Base-by-base conservation (phyloP, 345 rosid genomes). In the Murraya koenigii region DNA sequence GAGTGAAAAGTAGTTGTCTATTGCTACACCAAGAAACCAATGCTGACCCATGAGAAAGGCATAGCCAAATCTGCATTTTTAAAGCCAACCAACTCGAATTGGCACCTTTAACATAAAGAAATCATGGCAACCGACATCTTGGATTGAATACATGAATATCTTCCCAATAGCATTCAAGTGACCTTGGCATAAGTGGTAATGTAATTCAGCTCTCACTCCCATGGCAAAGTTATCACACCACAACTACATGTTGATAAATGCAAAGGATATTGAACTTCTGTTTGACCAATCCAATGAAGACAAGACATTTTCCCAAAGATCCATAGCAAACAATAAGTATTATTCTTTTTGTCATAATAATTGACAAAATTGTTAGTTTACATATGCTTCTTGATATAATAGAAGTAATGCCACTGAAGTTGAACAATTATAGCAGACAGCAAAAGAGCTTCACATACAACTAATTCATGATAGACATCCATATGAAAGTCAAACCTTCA, bases 11-110 rank as follows among this genome's bases (percentile, higher is more conserved):
- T 87, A 78, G 91, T 84, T 88, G 95, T 89, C 88, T 92, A 93
- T 86, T 84, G 98, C 88, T 89, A 92, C 98, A 93, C 98, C 95
- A 92, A 88, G 91, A 88, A 89, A 91, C 95, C 98, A 93, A 93
- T 86, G 97, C 93, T 88, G 93, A 86, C 87, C 90, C 95, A 86
- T 75, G 89, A 87, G 89, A 84, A 88, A 87, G 90, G 91, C 84
- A 89, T 82, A 78, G 91, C 94, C 91, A 88, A 82, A 93, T 95
- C 99, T 95, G 98, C 98, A 95, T 87, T 92, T 94, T 93, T 88
- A 89, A 95, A 94, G 94, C 91, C 97, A 95, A 92, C 98, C 94
- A 95, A 84, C 87, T 90, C 93, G 86, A 91, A 90, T 93, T 76
- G 94, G 88, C 95, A 93, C 94, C 88, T 92, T 90, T 86, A 90